Conservation (phyloP, 805 yeast genomes). For the Candida vartiovaarae region DNA sequence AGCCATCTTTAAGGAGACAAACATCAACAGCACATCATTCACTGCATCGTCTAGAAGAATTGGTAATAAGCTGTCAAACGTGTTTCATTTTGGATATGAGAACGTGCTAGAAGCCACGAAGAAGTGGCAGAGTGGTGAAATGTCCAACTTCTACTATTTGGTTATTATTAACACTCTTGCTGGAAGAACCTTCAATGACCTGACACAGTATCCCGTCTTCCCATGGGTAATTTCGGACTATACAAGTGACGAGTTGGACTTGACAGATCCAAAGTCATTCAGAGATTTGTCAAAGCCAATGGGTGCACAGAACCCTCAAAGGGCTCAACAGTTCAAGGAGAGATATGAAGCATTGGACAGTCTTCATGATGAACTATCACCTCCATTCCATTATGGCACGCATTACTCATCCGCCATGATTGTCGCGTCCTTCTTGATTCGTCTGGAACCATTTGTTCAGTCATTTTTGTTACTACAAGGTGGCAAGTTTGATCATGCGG, state of each 20-base stretch:
- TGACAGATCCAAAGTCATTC: constrained; percentile 51
- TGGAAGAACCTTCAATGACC: constrained; percentile 82
- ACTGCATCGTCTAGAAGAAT: constrained; percentile 28
- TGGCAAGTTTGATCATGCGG: constrained; percentile 86
- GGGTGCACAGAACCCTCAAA: constrained; percentile 71
- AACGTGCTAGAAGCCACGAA: constrained; percentile 45
- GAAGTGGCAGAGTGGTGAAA: constrained; percentile 70
- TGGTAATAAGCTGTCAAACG: constrained; percentile 38
- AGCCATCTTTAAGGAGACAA: constrained; percentile 44
- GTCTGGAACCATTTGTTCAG: constrained; percentile 75
- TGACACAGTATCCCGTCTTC: constrained; percentile 86
- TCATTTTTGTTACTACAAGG: constrained; percentile 77
- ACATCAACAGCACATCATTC: constrained; percentile 25
- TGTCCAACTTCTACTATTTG: constrained; percentile 77
- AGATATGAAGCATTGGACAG: constrained; percentile 65
- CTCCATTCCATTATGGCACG: constrained; percentile 89
- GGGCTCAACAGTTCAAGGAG: constrained; percentile 61
- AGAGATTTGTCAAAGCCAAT: constrained; percentile 81
- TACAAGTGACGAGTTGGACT: constrained; percentile 60
- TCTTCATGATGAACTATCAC: constrained; percentile 49
- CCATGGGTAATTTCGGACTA: constrained; percentile 91
- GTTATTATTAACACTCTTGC: constrained; percentile 78
- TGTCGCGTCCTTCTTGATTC: constrained; percentile 70
- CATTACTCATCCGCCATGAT: constrained; percentile 94
- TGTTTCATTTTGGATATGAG: constrained; percentile 32